A percentile compares a stretch with the other conserved stretches of the same genome.
These are phyloP conservation scores for Coemansia furcata DNA, from an alignment of 192 early-diverging fungal species.

Conservation along the genomic window DNA sequence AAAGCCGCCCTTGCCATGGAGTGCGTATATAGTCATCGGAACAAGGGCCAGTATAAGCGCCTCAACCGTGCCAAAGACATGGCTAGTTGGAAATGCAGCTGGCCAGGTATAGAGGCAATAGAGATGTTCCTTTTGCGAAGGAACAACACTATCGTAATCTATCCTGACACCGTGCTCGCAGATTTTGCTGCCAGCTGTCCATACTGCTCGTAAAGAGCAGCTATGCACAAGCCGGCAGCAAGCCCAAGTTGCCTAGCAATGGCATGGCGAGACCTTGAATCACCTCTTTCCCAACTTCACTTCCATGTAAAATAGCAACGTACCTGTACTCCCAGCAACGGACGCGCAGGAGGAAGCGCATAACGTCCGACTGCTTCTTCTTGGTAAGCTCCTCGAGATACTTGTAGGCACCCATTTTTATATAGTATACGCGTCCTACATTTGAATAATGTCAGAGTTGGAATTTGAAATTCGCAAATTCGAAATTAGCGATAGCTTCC, in stretches of 20 bases:
- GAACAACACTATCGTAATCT: background rate
- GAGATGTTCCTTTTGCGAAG: too few species aligned
- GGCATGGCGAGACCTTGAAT: slow-evolving; percentile 42
- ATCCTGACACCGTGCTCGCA: slow-evolving; percentile 40
- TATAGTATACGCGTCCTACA: slow-evolving; percentile 38
- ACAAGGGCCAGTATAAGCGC: slow-evolving; percentile 55
- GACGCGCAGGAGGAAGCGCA: slow-evolving; percentile 97
- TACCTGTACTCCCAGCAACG: slow-evolving; percentile 97
- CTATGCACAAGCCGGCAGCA: slow-evolving; percentile 9
- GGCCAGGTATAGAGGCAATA: slow-evolving; percentile 2
- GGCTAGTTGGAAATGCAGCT: slow-evolving; percentile 51
- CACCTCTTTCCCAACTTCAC: slow-evolving; percentile 7
- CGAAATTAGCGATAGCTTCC: background rate
- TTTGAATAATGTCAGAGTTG: background rate
- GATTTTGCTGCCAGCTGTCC: slow-evolving; percentile 33
- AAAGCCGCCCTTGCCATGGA: slow-evolving; percentile 39
- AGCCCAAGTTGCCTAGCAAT: slow-evolving; percentile 56
- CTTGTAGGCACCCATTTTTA: slow-evolving; percentile 76
- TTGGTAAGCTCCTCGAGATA: slow-evolving; percentile 95
- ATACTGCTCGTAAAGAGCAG: background rate
- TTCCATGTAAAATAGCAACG: slow-evolving; percentile 1
- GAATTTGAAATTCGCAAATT: slow-evolving; percentile 8
- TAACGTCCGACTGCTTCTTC: slow-evolving; percentile 99
- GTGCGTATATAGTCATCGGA: slow-evolving; percentile 39
- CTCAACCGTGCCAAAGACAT: slow-evolving; percentile 45